A percentile compares a stretch with the other conserved stretches of the same genome.
Evolutionary conservation across 2,329 filamentous ascomycete genomes (phyloP).

Genomic region (Trichoderma breve): DNA sequence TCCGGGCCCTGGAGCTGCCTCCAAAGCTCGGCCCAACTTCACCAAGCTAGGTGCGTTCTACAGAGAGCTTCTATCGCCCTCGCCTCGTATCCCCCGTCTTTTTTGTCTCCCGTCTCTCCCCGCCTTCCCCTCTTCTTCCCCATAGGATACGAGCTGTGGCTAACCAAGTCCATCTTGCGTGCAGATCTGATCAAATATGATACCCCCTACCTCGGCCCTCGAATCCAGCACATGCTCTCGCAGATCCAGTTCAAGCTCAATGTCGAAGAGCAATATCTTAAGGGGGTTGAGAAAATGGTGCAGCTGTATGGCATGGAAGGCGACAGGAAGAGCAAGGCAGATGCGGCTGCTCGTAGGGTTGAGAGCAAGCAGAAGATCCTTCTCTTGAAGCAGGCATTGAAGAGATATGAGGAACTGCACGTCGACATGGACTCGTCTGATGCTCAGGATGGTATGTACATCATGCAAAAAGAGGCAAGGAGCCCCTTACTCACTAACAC

Average conservation of each 20-base stretch:
- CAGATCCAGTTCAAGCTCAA: constrained; percentile 99
- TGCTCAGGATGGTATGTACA: constrained; percentile 69
- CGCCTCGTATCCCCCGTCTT: not conserved
- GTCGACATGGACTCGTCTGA: constrained; percentile 84
- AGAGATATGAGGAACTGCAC: constrained; percentile 95
- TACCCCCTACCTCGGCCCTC: constrained; percentile 88
- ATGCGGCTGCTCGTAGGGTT: constrained; percentile 83
- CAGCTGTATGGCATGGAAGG: constrained; percentile 96
- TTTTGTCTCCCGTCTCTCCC: not conserved
- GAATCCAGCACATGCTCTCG: constrained; percentile 98
- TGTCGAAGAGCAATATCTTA: constrained; percentile 98
- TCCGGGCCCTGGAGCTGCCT: constrained; percentile 60
- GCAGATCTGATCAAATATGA: constrained; percentile 98
- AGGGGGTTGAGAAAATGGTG: constrained; percentile 99
- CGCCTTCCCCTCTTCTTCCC: not conserved
- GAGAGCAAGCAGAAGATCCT: constrained; percentile 99
- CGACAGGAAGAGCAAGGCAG: constrained; percentile 89
- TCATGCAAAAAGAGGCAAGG: not conserved
- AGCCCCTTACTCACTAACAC: not conserved
- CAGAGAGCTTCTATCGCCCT: not conserved
- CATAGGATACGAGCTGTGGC: not conserved
- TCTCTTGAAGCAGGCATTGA: constrained; percentile 89
- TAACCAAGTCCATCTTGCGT: not conserved
- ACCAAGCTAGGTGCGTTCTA: constrained; percentile 80
- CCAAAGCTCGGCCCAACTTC: constrained; percentile 82